These are phyloP conservation scores for Iris pallida DNA, from an alignment of 116 monocot species.

Conservation along the genomic window DNA sequence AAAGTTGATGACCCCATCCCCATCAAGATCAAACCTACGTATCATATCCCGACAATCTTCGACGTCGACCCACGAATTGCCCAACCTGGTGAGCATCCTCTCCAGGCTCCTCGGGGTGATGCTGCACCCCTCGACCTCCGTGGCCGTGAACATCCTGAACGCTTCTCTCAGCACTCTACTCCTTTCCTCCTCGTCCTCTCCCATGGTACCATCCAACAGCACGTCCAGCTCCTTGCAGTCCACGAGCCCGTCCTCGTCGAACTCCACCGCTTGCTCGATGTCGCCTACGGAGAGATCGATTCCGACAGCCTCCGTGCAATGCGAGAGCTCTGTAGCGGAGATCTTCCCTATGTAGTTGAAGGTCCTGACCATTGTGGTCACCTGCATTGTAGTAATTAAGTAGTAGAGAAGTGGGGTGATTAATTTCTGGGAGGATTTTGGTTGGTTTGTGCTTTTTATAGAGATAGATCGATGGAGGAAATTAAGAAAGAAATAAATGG, in stretches of 20 bases:
- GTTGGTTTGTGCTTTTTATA: no score
- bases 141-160: slow-evolving; percentile 1
- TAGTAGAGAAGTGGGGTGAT: no score
- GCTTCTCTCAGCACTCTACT: slow-evolving; percentile 4
- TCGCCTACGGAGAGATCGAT: neutral
- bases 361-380: no score
- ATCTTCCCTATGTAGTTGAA: neutral
- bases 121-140: slow-evolving; percentile 2
- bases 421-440: no score
- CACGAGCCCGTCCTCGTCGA: neutral
- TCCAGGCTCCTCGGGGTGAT: slow-evolving; percentile 7
- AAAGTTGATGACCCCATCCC: slow-evolving; percentile 15
- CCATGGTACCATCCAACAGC: neutral
- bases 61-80: neutral
- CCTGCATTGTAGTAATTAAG: no score
- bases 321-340: neutral
- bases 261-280: neutral
- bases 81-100: slow-evolving; percentile 9
- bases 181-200: neutral
- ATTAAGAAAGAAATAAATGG: no score
- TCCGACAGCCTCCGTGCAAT: neutral
- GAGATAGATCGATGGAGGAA: no score
- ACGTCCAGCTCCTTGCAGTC: neutral
- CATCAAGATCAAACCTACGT: slow-evolving; percentile 11
- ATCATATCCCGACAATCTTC: slow-evolving; percentile 12